Evolutionary conservation across 805 yeast genomes (phyloP).

Genomic region (baker's yeast (Saccharomyces cerevisiae)): DNA sequence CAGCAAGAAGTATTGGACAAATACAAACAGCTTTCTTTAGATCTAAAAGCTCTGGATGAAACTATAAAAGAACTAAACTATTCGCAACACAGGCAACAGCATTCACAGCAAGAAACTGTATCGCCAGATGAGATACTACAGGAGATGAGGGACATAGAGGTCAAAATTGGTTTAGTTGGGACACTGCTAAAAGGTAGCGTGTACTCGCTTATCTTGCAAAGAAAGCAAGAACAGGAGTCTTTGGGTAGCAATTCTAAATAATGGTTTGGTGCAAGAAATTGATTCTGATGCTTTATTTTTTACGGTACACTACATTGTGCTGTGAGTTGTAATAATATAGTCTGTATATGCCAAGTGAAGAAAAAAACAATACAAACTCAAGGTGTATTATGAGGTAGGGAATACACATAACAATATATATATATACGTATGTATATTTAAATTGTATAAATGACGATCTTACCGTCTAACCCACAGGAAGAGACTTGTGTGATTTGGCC

Average conservation of each 20-base stretch:
- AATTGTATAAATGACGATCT: constrained; percentile 67
- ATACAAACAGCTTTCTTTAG: constrained; percentile 23
- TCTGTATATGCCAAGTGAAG: background rate
- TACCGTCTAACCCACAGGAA: constrained; percentile 85
- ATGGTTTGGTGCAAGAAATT: background rate
- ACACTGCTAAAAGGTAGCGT: constrained; percentile 65
- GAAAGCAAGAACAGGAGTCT: constrained; percentile 26
- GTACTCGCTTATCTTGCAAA: constrained; percentile 52
- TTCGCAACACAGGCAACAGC: constrained; percentile 3
- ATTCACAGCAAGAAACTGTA: constrained; percentile 1
- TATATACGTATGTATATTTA: constrained; percentile 16
- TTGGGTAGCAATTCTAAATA: background rate
- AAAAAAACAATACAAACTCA: background rate
- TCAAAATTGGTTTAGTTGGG: constrained; percentile 54
- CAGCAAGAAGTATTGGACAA: constrained; percentile 27
- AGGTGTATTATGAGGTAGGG: background rate
- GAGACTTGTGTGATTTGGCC: constrained; percentile 55
- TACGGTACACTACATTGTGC: background rate
- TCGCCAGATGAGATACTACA: constrained; percentile 35
- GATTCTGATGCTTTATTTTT: constrained; percentile 3
- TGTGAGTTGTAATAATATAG: background rate
- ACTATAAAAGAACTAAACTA: constrained; percentile 20
- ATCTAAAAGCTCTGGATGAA: constrained; percentile 23
- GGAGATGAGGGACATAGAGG: constrained; percentile 51
- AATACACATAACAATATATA: background rate